phyloP scores from a whole-genome alignment of 2,329 filamentous ascomycete species.

The Decorospora gaudefroyi region DNA sequence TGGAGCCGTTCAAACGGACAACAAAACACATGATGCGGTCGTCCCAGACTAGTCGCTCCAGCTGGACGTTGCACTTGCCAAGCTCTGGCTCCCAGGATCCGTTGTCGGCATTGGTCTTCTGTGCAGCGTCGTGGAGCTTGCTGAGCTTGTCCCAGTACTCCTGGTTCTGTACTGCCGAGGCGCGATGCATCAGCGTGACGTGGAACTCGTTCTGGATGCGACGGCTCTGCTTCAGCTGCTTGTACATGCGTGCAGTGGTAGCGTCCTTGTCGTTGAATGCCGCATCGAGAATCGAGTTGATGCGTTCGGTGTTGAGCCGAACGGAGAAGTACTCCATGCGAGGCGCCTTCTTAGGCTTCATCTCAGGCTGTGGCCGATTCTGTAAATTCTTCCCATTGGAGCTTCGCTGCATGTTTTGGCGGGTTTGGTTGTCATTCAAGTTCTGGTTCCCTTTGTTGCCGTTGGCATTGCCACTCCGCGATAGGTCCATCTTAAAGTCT shows the following conservation, averaged over 20 bases:
- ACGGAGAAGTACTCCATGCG: constrained; percentile 69
- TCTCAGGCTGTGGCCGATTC: constrained; percentile 33
- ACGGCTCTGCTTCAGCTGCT: constrained; percentile 70
- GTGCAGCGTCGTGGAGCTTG: constrained; percentile 56
- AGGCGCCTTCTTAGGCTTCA: constrained; percentile 55
- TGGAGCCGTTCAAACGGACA: constrained; percentile 59
- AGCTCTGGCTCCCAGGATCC: constrained; percentile 58
- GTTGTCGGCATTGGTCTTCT: constrained; percentile 41
- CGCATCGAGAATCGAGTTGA: constrained; percentile 66
- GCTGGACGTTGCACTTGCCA: constrained; percentile 66
- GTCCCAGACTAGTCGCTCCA: constrained; percentile 78
- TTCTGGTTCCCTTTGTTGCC: constrained; percentile 17
- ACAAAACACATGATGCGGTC: constrained; percentile 89
- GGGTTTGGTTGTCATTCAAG: constrained; percentile 47
- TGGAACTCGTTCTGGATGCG: constrained; percentile 88
- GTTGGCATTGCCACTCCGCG: constrained; percentile 49
- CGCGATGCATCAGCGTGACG: constrained; percentile 88
- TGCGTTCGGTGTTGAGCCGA: constrained; percentile 56
- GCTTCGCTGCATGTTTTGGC: constrained; percentile 38
- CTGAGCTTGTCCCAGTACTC: constrained; percentile 77
- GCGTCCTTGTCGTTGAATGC: constrained; percentile 65
- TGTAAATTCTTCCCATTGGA: constrained; percentile 26
- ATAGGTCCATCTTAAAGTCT: constrained; percentile 74
- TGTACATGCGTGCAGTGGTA: constrained; percentile 69
- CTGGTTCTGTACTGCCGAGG: constrained; percentile 62